A percentile compares a stretch with the other conserved stretches of the same genome.
Conservation (phyloP, 176 grass and related monocot species). For the Ensete glaucum region DNA sequence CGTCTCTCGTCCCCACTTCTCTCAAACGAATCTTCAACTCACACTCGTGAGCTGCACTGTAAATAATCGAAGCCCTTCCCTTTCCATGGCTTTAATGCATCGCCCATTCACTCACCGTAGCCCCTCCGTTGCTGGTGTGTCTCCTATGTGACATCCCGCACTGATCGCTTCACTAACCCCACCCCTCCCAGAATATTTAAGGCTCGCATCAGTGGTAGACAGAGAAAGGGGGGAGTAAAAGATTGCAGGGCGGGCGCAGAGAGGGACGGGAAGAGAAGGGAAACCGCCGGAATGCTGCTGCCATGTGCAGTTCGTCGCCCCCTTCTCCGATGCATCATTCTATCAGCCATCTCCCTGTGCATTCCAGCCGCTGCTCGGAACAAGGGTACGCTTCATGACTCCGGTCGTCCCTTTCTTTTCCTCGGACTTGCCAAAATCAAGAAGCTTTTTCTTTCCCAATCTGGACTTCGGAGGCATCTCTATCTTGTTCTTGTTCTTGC, state of each 20-base stretch:
- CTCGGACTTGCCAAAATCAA: not conserved
- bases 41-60: not conserved
- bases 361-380: not conserved
- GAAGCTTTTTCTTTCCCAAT: not conserved
- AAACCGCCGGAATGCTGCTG: not conserved
- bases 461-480: not conserved
- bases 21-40: not conserved
- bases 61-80: not conserved
- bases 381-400: not conserved
- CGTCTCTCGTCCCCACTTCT: too few relatives aligned
- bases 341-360: not conserved
- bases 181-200: not conserved
- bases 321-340: conserved; percentile 1
- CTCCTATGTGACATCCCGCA: not conserved
- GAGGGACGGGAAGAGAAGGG: not conserved
- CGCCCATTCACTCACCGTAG: not conserved
- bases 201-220: not conserved
- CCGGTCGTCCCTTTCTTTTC: not conserved
- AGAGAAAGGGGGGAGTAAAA: not conserved
- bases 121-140: not conserved
- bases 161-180: not conserved
- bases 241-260: not conserved
- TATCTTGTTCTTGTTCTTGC: not conserved
- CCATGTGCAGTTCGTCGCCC: not conserved
- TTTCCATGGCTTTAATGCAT: not conserved